Conservation (phyloP, 352 stramenopile genomes). For the Phytophthora agathidicida region DNA sequence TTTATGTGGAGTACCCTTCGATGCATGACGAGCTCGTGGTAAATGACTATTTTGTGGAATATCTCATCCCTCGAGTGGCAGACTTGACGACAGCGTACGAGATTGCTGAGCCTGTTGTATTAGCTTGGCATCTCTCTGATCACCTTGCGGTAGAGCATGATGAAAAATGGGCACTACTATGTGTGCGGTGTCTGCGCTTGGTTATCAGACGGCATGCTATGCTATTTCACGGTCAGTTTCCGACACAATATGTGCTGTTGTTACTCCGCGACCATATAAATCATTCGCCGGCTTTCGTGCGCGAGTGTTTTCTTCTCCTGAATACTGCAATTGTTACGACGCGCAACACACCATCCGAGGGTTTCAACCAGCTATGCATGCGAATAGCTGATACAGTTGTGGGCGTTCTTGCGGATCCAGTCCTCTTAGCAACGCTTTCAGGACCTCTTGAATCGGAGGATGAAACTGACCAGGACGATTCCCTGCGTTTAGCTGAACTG, state of each 20-base stretch:
- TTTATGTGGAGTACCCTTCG: conserved; percentile 75
- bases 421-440: conserved; percentile 59
- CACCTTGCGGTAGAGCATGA: conserved; percentile 70
- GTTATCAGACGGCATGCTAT: conserved; percentile 81
- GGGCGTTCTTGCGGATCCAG: conserved; percentile 61
- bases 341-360: conserved; percentile 64
- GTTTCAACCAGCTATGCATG: conserved; percentile 60
- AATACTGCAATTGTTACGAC: conserved; percentile 78
- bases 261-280: conserved; percentile 63
- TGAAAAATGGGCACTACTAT: conserved; percentile 60
- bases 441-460: conserved; percentile 22
- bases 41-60: conserved; percentile 83
- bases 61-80: conserved; percentile 70
- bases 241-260: conserved; percentile 49
- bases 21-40: conserved; percentile 79
- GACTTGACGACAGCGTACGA: conserved; percentile 73
- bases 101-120: conserved; percentile 69
- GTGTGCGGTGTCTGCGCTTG: conserved; percentile 70
- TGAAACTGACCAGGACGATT: conserved; percentile 36
- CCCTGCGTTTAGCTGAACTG: conserved; percentile 34
- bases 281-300: conserved; percentile 64
- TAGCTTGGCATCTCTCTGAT: conserved; percentile 85
- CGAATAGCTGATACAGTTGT: conserved; percentile 58
- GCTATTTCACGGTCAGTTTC: conserved; percentile 79
- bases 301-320: conserved; percentile 79